phyloP scores from a whole-genome alignment of 2,329 filamentous ascomycete genomes.

The Ophiostoma sp. region DNA sequence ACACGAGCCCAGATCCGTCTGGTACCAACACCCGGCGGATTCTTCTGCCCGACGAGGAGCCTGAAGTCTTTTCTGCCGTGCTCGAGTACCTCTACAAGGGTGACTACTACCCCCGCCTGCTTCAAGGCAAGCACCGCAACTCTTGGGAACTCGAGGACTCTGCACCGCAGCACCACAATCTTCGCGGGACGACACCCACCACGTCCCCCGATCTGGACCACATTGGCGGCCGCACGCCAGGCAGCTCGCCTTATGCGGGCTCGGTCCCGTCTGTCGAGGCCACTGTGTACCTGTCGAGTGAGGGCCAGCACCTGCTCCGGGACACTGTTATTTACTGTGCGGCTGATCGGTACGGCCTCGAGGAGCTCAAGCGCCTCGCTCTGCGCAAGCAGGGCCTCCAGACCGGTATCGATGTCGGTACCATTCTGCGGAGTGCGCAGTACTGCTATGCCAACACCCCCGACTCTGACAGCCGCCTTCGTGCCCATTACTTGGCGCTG shows the following conservation, averaged over 20 bases:
- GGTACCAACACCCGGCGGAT: constrained; percentile 70
- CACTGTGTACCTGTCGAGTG: constrained; percentile 70
- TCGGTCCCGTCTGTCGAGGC: constrained; percentile 53
- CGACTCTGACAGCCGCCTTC: constrained; percentile 84
- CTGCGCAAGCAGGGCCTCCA: constrained; percentile 93
- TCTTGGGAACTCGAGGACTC: constrained; percentile 84
- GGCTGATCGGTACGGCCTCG: constrained; percentile 83
- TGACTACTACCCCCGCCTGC: constrained; percentile 85
- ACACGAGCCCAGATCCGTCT: constrained; percentile 21
- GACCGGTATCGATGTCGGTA: constrained; percentile 84
- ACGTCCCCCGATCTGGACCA: constrained; percentile 46
- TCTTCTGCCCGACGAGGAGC: constrained; percentile 70
- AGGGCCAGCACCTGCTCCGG: constrained; percentile 72
- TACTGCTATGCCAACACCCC: constrained; percentile 95
- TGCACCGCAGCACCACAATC: constrained; percentile 42
- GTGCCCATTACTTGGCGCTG: constrained; percentile 93
- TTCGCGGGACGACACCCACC: constrained; percentile 38
- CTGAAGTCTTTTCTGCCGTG: constrained; percentile 86
- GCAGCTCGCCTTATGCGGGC: constrained; percentile 27
- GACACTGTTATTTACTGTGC: constrained; percentile 95
- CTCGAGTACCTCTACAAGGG: constrained; percentile 97
- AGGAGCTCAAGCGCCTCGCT: constrained; percentile 85
- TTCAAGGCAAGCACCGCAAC: constrained; percentile 79
- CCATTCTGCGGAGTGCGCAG: constrained; percentile 85
- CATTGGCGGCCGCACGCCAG: constrained; percentile 32